Evolutionary conservation across 116 monocot species (phyloP).

Genomic region (Dioscorea cayenensis): DNA sequence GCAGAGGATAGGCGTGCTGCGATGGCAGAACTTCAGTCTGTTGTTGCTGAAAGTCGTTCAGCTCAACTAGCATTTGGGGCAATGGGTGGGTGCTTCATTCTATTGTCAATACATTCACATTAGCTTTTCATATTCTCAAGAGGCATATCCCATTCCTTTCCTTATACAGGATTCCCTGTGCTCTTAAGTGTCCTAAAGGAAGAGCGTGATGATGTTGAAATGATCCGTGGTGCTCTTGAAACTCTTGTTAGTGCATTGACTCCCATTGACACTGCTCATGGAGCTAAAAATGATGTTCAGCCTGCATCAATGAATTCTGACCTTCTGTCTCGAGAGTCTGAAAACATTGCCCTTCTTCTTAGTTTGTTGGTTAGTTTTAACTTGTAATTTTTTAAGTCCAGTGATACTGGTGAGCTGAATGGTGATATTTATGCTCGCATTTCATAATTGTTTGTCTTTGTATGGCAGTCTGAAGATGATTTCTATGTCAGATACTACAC

Average conservation of each 20-base stretch:
- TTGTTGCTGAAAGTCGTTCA: conserved; percentile 88
- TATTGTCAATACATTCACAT: not conserved
- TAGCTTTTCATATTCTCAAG: not conserved
- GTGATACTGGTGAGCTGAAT: not conserved
- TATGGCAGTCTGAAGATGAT: conserved; percentile 86
- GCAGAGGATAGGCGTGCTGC: conserved; percentile 88
- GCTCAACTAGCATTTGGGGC: conserved; percentile 95
- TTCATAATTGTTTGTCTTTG: not conserved
- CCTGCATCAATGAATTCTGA: conserved; percentile 87
- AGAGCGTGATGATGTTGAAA: conserved; percentile 88
- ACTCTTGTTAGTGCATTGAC: conserved; percentile 92
- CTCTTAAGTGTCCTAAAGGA: conserved; percentile 78
- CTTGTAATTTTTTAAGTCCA: not conserved
- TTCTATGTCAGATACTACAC: conserved; percentile 97
- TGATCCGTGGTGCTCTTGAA: conserved; percentile 82
- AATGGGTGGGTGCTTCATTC: conserved; percentile 43
- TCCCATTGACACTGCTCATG: conserved; percentile 57
- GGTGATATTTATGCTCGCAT: not conserved
- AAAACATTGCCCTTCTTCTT: conserved; percentile 87
- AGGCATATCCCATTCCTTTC: not conserved
- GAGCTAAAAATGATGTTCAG: conserved; percentile 71
- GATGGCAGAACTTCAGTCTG: conserved; percentile 77
- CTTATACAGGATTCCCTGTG: conserved; percentile 72
- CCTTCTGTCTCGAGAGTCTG: conserved; percentile 84
- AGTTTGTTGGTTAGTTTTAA: conserved; percentile 62